Evolutionary conservation across 2,329 filamentous ascomycete species (phyloP).

Genomic region (Cladosporium cucumerinum): DNA sequence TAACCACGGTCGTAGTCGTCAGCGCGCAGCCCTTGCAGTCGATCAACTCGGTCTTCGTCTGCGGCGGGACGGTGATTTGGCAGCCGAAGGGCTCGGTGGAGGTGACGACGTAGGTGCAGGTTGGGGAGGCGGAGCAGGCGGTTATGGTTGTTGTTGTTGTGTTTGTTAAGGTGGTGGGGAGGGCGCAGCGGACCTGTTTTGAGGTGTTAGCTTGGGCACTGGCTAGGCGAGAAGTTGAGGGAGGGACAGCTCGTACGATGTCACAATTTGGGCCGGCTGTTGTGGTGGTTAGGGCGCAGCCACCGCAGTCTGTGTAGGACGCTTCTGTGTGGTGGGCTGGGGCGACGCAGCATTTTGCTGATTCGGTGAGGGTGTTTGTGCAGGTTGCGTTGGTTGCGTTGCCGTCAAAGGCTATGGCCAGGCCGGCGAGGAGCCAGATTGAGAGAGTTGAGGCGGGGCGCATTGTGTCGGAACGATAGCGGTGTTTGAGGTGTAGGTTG

Average conservation of each 20-base stretch:
- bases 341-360: constrained; percentile 10
- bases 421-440: background rate
- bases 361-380: background rate
- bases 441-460: background rate
- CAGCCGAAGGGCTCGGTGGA: constrained; percentile 7
- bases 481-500: background rate
- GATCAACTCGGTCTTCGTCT: background rate
- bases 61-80: background rate
- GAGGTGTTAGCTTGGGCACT: background rate
- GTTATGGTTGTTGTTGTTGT: background rate
- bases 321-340: constrained; percentile 4
- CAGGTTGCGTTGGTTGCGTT: background rate
- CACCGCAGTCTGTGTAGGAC: constrained; percentile 14
- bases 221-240: background rate
- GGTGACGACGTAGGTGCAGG: constrained; percentile 6
- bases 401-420: background rate
- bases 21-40: constrained; percentile 6
- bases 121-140: background rate
- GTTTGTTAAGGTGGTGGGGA: background rate
- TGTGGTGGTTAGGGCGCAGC: constrained; percentile 10
- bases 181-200: background rate
- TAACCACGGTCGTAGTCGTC: background rate
- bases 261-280: background rate
- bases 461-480: background rate
- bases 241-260: background rate